Evolutionary conservation across 495 filamentous ascomycete species (phyloP), one percentile per base, ranked within the genome.

Genomic region (Aspergillus hancockii): DNA sequence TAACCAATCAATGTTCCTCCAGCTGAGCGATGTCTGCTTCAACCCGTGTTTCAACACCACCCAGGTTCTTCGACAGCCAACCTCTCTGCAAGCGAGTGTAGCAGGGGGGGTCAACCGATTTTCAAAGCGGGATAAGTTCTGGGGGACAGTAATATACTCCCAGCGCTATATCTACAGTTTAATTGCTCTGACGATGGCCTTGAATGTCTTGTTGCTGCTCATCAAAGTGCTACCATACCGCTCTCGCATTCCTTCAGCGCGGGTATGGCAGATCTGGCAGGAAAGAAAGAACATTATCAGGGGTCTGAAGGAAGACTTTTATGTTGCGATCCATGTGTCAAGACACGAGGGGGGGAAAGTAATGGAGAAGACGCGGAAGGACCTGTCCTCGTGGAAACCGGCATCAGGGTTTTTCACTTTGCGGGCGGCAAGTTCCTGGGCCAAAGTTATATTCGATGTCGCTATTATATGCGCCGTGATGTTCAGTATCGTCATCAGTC

Each of bases 401-500:
- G 47, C 22, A 12, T 61, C 0, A 43, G 46, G 22, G 7, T n/a
- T 65, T 2, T 59, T 72, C 34, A 62, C 52, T 8, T 9, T 58
- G 3, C 56, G 47, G 6, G 61, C 63, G 19, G 22, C 63, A 3
- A 63, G 56, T 8, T 55, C 55, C 0, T 62, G 63, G 23, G 7
- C 67, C 4, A 64, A 61, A 9, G 51, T 66, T 0, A 0, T 62
- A 2, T 46, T 57, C 0, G 72, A 73, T 18, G 19, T 64, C 14
- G 46, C 28, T 0, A 68, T 71, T 16, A 58, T 75, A 0, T 59
- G 64, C 10, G 65, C 66, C 0, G 41, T 73, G 0, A 0, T 69
- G 0, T 70, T 75, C 22, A 75, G 72, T 47, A 70, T 75, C 62
- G 63, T 75, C 14, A 55, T 69, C 40, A 75, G 72, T n/a, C 70